Evolutionary conservation across 768 basidiomycete genomes (phyloP), one percentile per base, ranked within the genome.

Genomic region (Xerocomellus dryophilus): DNA sequence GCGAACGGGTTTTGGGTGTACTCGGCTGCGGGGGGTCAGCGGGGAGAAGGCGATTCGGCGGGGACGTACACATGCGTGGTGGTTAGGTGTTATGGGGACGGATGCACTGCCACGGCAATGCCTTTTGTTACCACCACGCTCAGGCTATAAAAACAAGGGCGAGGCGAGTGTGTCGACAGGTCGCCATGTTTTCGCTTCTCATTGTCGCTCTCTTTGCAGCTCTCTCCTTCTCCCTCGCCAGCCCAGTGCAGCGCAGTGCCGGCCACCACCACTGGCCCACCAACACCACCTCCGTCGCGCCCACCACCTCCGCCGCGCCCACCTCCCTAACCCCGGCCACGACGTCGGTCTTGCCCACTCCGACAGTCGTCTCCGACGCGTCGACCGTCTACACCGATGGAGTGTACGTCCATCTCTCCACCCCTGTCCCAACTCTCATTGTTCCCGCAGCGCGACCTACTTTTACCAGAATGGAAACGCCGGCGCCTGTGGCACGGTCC

Each of bases 1-100:
- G 89, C 85, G 71, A 93, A 93, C 0, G 91, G 91, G 61, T 93
- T 92, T 66, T 88, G 80, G 43, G 77, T 77, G 61, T 60, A 66
- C 23, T 66, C 73, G 63, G 59, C 57, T 63, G 44, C 17, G 38
- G 20, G 20, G 17, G 51, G 21, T 64, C 14, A 60, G 61, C 34
- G 32, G 15, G 15, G 2, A 4, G 20, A 1, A 10, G 18, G 4
- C 4, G 5, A 23, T 2, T 18, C 14, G 25, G 5, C 34, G 21
- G 34, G 5, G n/a, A 61, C 70, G 7, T 36, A 69, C 70, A 23
- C 70, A 71, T 69, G 34, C n/a, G n/a, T 7, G 54, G 47, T 50
- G 25, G 53, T 53, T 9, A 34, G 23, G 48, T 2, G 35, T 27
- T 17, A 18, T 17, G 25, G 25, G 8, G 31, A 5, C 15, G 9